Evolutionary conservation across 352 stramenopile genomes (phyloP).

Genomic region (Pythium dissimile): DNA sequence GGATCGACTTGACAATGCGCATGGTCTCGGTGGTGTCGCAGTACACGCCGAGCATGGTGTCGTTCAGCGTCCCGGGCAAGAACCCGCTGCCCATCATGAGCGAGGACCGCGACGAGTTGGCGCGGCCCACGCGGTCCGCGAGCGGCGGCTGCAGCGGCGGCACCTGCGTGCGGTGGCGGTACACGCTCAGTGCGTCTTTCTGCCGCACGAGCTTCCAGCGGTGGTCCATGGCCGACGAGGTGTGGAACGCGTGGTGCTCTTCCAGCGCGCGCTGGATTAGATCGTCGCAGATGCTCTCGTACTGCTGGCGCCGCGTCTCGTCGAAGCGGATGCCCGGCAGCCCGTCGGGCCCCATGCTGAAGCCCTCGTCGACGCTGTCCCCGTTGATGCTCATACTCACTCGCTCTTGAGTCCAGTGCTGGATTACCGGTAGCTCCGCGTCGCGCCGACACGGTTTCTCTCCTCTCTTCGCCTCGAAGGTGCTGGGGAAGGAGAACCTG

Average conservation of each 20-base stretch:
- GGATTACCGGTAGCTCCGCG: too few relatives aligned
- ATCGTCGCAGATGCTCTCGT: constrained; percentile 50
- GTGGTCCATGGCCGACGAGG: constrained; percentile 22
- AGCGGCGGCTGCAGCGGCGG: constrained; percentile 3
- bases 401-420: too few relatives aligned
- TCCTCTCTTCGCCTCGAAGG: too few relatives aligned
- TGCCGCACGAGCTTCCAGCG: constrained; percentile 59
- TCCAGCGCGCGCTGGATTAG: constrained; percentile 52
- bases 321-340: constrained; percentile 38
- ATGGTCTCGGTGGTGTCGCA: constrained; percentile 53
- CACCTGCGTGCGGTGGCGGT: constrained; percentile 31
- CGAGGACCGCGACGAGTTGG: constrained; percentile 23
- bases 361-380: constrained; percentile 5
- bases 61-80: constrained; percentile 50
- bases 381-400: constrained; percentile 13
- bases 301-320: constrained; percentile 29
- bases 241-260: constrained; percentile 58
- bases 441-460: too few relatives aligned
- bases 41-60: constrained; percentile 49
- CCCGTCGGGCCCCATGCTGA: constrained; percentile 26
- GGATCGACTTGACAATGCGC: constrained; percentile 38
- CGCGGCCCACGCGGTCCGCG: not conserved
- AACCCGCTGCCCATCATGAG: constrained; percentile 56
- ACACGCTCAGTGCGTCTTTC: constrained; percentile 55
- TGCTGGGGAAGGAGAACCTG: too few relatives aligned